Evolutionary conservation across 805 yeast genomes (phyloP), one percentile per base, ranked within the genome.

Genomic region (Clavispora phyllophila): DNA sequence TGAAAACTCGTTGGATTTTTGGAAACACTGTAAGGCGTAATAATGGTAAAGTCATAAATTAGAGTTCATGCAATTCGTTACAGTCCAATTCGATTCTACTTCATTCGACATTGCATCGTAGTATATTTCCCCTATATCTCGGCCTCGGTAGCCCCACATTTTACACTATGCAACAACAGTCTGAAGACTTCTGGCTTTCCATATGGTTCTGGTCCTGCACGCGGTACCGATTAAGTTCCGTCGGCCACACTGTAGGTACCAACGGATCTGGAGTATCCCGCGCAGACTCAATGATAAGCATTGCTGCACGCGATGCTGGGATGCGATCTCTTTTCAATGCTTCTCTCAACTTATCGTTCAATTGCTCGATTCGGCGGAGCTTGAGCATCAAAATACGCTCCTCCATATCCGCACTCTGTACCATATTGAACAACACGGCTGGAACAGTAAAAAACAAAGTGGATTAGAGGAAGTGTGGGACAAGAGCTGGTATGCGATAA

Each of bases 221-320:
- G 12, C 58, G 58, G 47, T 57, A 73, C 49, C 61, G 59, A 45
- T 70, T 67, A 40, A 53, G 47, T 35, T 62, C 65, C 3, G 61
- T 61, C 1, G 66, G 67, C 78, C 79, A 75, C 9, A 73, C 40
- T 5, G 60, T 53, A 1, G 78, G 74, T n/a, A 76, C 57, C 34
- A 77, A 58, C 36, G 68, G 68, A 55, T 77, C 82, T 3, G 70
- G 68, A 6, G 72, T 70, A 18, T 62, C 66, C 41, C 70, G 66
- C 7, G 71, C 63, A 37, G 63, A 68, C 42, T 72, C 64, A 12
- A 76, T 68, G 17, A 75, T 63, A 41, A 72, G 61, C 28, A 74
- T 62, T 7, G 81, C 75, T 7, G 84, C 84, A 52, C 76, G 76
- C 5, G 87, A 79, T 8, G 85, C 82, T 25, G 81, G 78, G 2